Conservation (phyloP, 2,329 filamentous ascomycete genomes). For the Herpotrichia juniperi region DNA sequence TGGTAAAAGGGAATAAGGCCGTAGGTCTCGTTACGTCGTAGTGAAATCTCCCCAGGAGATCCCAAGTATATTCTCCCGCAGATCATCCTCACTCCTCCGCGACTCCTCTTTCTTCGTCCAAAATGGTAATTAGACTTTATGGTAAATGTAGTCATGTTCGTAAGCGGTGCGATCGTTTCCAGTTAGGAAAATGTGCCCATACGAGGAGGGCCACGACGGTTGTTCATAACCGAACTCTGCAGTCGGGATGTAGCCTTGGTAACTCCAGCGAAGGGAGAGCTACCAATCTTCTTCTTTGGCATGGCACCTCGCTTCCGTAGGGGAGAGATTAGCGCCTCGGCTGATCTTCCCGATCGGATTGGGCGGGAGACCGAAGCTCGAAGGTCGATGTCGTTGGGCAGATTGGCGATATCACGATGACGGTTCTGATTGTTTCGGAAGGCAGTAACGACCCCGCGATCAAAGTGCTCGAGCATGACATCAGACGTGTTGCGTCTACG, state of each 20-base stretch:
- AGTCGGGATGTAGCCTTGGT: constrained; percentile 33
- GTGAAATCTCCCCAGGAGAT: constrained; percentile 18
- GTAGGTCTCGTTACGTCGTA: constrained; percentile 46
- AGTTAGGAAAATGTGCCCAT: constrained; percentile 44
- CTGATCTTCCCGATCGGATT: constrained; percentile 46
- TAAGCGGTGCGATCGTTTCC: not conserved
- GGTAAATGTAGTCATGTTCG: not conserved
- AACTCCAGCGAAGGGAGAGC: constrained; percentile 37
- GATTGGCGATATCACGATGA: constrained; percentile 44
- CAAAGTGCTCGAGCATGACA: constrained; percentile 49
- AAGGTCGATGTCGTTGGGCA: constrained; percentile 43
- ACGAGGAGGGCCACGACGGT: constrained; percentile 32
- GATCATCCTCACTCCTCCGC: constrained; percentile 21
- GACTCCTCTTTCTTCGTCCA: constrained; percentile 1
- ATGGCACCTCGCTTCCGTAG: constrained; percentile 42
- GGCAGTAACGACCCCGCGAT: constrained; percentile 57
- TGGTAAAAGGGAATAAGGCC: constrained; percentile 27
- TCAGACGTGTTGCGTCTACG: constrained; percentile 39
- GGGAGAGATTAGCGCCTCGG: constrained; percentile 47
- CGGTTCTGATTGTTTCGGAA: constrained; percentile 48
- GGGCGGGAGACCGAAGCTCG: constrained; percentile 44
- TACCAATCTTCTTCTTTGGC: constrained; percentile 28
- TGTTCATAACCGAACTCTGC: constrained; percentile 34
- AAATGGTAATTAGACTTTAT: not conserved
- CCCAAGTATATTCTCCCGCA: constrained; percentile 16